Conservation (phyloP, 2,329 filamentous ascomycete species). For the Xylaria sp. region DNA sequence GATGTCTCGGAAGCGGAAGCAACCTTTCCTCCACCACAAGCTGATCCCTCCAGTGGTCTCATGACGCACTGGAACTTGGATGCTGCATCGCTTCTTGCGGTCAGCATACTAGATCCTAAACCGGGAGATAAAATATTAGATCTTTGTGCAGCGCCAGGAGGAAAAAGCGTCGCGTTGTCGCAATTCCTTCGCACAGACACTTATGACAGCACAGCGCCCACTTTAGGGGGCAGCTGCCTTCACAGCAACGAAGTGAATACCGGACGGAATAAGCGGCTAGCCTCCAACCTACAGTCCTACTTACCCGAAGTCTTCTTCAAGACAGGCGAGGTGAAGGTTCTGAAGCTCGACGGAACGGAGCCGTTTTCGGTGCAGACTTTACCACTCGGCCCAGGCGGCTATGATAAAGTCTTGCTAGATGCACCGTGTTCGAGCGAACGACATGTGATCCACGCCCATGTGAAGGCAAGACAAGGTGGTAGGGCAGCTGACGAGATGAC, state of each 20-base stretch:
- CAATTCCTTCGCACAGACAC: conserved; percentile 43
- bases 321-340: conserved; percentile 39
- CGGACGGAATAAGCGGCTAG: conserved; percentile 48
- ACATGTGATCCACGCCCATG: conserved; percentile 52
- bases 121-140: conserved; percentile 53
- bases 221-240: conserved; percentile 47
- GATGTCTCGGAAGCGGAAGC: conserved; percentile 29
- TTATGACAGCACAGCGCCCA: conserved; percentile 29
- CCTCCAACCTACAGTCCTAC: conserved; percentile 43
- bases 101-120: conserved; percentile 48
- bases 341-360: conserved; percentile 45
- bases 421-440: conserved; percentile 55
- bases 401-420: conserved; percentile 55
- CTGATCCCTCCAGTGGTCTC: conserved; percentile 35
- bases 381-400: conserved; percentile 47
- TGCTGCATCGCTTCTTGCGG: conserved; percentile 46
- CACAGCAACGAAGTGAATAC: conserved; percentile 52
- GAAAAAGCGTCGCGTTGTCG: conserved; percentile 37
- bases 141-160: conserved; percentile 51
- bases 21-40: conserved; percentile 43
- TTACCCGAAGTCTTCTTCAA: conserved; percentile 41
- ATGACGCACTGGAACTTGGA: conserved; percentile 49
- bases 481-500: conserved; percentile 50
- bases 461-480: conserved; percentile 46
- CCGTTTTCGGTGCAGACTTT: conserved; percentile 43